Evolutionary conservation across 2,329 filamentous ascomycete genomes (phyloP).

Genomic region (Elsinoe perseae): DNA sequence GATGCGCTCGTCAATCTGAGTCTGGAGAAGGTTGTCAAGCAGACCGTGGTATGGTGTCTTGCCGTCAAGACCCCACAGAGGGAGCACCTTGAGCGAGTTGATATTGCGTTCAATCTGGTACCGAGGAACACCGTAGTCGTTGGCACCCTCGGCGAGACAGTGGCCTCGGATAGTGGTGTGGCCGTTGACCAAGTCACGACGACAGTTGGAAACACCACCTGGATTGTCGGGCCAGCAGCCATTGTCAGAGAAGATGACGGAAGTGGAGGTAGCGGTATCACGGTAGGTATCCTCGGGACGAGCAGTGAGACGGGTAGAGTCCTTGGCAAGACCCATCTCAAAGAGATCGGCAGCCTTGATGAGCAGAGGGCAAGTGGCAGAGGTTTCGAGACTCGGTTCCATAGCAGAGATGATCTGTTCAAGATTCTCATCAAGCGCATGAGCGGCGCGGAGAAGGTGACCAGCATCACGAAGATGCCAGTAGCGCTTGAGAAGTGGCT

Average conservation of each 20-base stretch:
- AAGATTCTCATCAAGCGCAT: slow-evolving; percentile 18
- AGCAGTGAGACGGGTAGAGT: slow-evolving; percentile 36
- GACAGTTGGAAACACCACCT: slow-evolving; percentile 49
- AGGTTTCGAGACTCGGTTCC: slow-evolving; percentile 18
- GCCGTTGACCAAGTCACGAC: slow-evolving; percentile 49
- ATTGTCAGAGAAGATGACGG: slow-evolving; percentile 46
- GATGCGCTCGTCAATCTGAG: slow-evolving; percentile 43
- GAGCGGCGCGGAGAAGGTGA: slow-evolving; percentile 33
- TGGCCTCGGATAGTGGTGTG: slow-evolving; percentile 48
- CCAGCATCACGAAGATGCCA: slow-evolving; percentile 40
- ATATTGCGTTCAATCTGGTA: slow-evolving; percentile 51
- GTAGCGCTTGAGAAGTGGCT: slow-evolving; percentile 38
- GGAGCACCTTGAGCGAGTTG: slow-evolving; percentile 47
- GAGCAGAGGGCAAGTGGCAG: slow-evolving; percentile 25
- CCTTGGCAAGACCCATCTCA: slow-evolving; percentile 37
- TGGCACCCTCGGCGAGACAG: slow-evolving; percentile 48
- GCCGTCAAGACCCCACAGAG: slow-evolving; percentile 49
- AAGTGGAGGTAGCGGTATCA: slow-evolving; percentile 43
- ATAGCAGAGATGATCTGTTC: slow-evolving; percentile 20
- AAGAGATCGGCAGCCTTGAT: slow-evolving; percentile 37
- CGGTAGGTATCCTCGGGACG: slow-evolving; percentile 34
- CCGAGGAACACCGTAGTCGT: slow-evolving; percentile 48
- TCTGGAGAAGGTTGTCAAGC: slow-evolving; percentile 47
- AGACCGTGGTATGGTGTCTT: slow-evolving; percentile 47
- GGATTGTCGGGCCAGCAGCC: slow-evolving; percentile 48